Evolutionary conservation across 2,329 filamentous ascomycete genomes (phyloP), one percentile per base, ranked within the genome.

Genomic region (Orbilia oligospora): DNA sequence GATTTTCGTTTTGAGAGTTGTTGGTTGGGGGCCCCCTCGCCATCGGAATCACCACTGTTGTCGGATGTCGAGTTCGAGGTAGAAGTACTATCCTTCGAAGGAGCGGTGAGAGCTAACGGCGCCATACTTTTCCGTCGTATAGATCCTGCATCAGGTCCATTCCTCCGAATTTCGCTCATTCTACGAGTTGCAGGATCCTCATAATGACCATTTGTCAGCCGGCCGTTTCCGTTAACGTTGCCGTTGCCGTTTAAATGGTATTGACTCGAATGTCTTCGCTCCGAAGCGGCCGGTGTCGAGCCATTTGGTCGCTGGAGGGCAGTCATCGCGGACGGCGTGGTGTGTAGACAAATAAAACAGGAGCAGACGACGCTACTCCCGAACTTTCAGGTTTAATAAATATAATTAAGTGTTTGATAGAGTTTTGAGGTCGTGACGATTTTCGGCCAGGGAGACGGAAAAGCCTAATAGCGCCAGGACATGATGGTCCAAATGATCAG

Each of bases 271-370:
- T 71, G 66, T 64, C 73, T 53, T 71, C 73, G 48, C 73, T 77
- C 73, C 73, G 66, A 24, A 30, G 73, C 73, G 67, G 64, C 67
- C 66, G 73, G 66, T 16, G 72, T 70, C 48, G 72, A 70, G 61
- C 73, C 73, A 58, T 71, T 71, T 46, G 73, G 67, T 67, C 73
- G 73, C 73, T 77, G 73, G 73, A 77, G 67, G 58, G 67, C 73
- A 55, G 73, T 77, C 73, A 77, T 76, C 58, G 56, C 66, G 65
- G 72, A 76, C 14, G 72, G 72, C 66, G 72, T 76, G 72, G 24
- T 33, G 56, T 20, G 20, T 30, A 36, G 22, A 44, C 16, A 51
- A 58, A 44, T 36, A 58, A 41, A 20, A 46, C 58, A 49, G 67
- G 73, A 77, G 73, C 66, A 71, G 73, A 20, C 67, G 27, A 46